Conservation (phyloP, 1,284 basidiomycete species). For the Moniliophthora roreri region DNA sequence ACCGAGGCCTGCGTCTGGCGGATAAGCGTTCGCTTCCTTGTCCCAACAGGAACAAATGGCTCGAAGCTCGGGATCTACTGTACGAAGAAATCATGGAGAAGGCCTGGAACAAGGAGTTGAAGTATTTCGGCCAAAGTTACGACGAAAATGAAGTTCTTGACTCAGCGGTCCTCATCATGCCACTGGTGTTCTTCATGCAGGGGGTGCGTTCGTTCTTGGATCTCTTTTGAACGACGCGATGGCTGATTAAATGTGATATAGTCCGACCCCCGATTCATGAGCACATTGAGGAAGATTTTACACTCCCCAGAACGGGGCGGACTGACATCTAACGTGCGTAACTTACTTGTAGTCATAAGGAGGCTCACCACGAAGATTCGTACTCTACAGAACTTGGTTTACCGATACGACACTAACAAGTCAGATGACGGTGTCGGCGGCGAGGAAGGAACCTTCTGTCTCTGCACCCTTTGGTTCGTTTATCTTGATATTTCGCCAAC, state of each 20-base stretch:
- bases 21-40: slow-evolving; percentile 86
- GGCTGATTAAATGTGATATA: slow-evolving; percentile 23
- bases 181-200: slow-evolving; percentile 84
- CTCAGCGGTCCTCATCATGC: slow-evolving; percentile 80
- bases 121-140: slow-evolving; percentile 78
- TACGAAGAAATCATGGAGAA: slow-evolving; percentile 87
- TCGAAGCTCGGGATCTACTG: slow-evolving; percentile 70
- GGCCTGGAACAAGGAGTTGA: slow-evolving; percentile 70
- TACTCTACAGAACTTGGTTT: slow-evolving; percentile 60
- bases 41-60: slow-evolving; percentile 72
- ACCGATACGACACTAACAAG: slow-evolving; percentile 61
- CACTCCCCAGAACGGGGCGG: slow-evolving; percentile 86
- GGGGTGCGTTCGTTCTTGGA: slow-evolving; percentile 42
- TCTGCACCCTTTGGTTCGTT: slow-evolving; percentile 72
- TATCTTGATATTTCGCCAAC: not conserved
- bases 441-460: slow-evolving; percentile 84
- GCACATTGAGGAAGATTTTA: slow-evolving; percentile 79
- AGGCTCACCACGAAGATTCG: not conserved
- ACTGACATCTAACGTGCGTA: slow-evolving; percentile 77
- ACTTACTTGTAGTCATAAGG: not conserved
- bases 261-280: slow-evolving; percentile 87
- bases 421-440: slow-evolving; percentile 90
- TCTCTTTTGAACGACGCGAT: not conserved
- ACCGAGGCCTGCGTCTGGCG: slow-evolving; percentile 85
- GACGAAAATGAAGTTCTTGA: slow-evolving; percentile 72